phyloP scores from a whole-genome alignment of 139 green algal species.

The Coccomyxa sp. region DNA sequence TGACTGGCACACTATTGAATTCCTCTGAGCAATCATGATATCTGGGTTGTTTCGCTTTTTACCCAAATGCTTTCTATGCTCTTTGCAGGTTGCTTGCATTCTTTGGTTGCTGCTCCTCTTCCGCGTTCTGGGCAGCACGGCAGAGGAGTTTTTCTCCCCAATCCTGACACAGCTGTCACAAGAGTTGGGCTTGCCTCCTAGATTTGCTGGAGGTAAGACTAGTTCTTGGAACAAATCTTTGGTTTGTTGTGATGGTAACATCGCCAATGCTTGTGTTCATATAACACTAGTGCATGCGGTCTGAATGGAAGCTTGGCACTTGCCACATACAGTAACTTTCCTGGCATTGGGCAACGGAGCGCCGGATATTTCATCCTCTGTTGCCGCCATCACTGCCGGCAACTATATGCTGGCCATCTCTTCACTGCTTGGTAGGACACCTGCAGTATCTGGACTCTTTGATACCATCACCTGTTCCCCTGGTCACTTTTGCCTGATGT shows the following conservation, averaged over 20 bases:
- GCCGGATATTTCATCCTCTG: conserved; percentile 78
- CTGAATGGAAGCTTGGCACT: too few relatives aligned
- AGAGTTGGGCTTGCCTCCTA: conserved; percentile 76
- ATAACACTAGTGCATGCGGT: neutral
- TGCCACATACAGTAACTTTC: conserved; percentile 65
- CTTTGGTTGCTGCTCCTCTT: conserved; percentile 61
- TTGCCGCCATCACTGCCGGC: conserved; percentile 61
- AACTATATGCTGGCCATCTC: conserved; percentile 38
- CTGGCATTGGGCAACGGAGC: conserved; percentile 87
- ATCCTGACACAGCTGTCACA: conserved; percentile 75
- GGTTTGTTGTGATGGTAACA: neutral
- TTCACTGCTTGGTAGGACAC: conserved; percentile 51
- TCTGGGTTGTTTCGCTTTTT: neutral
- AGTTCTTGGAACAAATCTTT: neutral
- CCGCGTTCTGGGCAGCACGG: conserved; percentile 68
- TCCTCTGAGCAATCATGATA: too few relatives aligned
- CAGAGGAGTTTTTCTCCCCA: conserved; percentile 80
- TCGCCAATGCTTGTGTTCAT: neutral
- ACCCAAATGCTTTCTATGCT: neutral
- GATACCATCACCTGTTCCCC: too few relatives aligned
- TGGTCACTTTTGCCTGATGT: neutral
- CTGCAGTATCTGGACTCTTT: neutral
- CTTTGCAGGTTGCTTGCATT: conserved; percentile 11
- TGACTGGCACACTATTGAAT: neutral
- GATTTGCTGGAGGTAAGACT: conserved; percentile 69